Percentiles rank a stretch among this genome's conserved stretches.
These are phyloP conservation scores for Pseudoneurospora amorphoporcata DNA, from an alignment of 495 filamentous ascomycete genomes.

Conservation along the genomic window DNA sequence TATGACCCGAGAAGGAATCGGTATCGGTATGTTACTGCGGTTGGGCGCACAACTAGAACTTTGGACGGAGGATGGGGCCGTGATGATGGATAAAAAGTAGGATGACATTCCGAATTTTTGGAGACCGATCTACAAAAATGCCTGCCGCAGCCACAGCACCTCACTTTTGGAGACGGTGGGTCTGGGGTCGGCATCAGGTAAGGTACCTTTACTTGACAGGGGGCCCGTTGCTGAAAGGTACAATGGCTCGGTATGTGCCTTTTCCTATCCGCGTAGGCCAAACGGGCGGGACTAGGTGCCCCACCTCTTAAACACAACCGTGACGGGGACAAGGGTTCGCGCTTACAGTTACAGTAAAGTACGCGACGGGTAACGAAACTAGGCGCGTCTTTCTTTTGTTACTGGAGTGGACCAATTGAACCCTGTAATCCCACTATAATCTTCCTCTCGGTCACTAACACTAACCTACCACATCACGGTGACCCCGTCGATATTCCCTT, in stretches of 20 bases:
- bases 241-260: not conserved
- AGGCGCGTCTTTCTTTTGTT: not conserved
- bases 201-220: not conserved
- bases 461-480: not conserved
- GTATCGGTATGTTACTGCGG: not conserved
- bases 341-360: not conserved
- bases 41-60: not conserved
- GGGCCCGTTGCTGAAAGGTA: not conserved
- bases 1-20: not conserved
- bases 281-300: not conserved
- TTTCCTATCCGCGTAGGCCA: not conserved
- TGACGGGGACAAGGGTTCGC: not conserved
- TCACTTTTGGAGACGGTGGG: not conserved
- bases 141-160: not conserved
- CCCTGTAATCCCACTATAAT: not conserved
- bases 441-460: not conserved
- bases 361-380: not conserved
- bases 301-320: not conserved
- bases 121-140: not conserved
- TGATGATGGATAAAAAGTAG: not conserved
- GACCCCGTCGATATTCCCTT: not conserved
- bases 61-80: not conserved
- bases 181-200: not conserved
- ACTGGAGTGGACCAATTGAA: not conserved
- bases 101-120: not conserved